These are phyloP conservation scores for Drechslerella stenobrocha DNA, from an alignment of 2,329 filamentous ascomycete species.

Conservation along the genomic window DNA sequence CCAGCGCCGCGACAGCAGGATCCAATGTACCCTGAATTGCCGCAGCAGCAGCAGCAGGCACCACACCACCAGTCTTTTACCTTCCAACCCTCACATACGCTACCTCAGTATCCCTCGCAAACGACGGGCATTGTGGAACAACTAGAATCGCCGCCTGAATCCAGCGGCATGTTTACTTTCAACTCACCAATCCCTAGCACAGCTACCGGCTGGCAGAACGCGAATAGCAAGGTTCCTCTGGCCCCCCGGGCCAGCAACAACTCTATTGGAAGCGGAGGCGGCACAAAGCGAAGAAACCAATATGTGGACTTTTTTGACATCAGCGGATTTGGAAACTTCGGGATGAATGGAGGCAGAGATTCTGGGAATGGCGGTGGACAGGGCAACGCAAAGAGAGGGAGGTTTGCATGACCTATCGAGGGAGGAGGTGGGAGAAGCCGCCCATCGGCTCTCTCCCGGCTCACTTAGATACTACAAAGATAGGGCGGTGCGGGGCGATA, in stretches of 20 bases:
- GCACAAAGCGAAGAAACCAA: slow-evolving; percentile 34
- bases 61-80: slow-evolving; percentile 14
- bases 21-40: slow-evolving; percentile 20
- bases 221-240: slow-evolving; percentile 21
- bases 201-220: slow-evolving; percentile 15
- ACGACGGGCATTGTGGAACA: slow-evolving; percentile 22
- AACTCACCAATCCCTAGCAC: slow-evolving; percentile 17
- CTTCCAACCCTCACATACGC: slow-evolving; percentile 21
- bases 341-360: slow-evolving; percentile 29
- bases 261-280: slow-evolving; percentile 17
- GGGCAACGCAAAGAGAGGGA: slow-evolving; percentile 43
- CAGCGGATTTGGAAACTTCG: slow-evolving; percentile 40
- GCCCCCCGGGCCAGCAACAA: slow-evolving; percentile 14
- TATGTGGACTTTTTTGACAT: slow-evolving; percentile 42
- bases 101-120: slow-evolving; percentile 38
- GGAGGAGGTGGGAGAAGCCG: slow-evolving; percentile 2
- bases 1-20: slow-evolving; percentile 16
- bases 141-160: slow-evolving; percentile 23
- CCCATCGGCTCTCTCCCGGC: neutral
- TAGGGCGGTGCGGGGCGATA: slow-evolving; percentile 49
- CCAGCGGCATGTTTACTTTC: slow-evolving; percentile 38
- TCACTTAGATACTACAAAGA: slow-evolving; percentile 15
- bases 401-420: slow-evolving; percentile 21
- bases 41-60: slow-evolving; percentile 15
- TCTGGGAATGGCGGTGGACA: slow-evolving; percentile 21